phyloP scores from a whole-genome alignment of 305 asterid species.

The Rubia peregrina region DNA sequence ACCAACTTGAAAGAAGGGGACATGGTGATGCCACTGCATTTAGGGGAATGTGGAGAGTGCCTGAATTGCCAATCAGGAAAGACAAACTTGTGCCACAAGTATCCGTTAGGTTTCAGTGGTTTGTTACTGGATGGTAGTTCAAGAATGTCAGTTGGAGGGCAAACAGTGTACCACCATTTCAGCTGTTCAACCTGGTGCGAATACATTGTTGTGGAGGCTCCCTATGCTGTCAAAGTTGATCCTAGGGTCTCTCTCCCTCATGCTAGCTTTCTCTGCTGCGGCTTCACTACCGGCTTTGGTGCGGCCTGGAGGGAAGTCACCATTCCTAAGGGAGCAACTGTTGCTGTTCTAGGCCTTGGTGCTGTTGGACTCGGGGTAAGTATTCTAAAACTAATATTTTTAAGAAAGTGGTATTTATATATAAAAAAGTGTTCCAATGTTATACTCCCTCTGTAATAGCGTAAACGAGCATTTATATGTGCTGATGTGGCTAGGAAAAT shows the following conservation, averaged over 20 bases:
- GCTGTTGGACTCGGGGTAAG: conserved; percentile 36
- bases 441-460: too few species aligned
- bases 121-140: conserved; percentile 55
- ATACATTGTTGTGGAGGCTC: conserved; percentile 48
- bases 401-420: too few species aligned
- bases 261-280: conserved; percentile 72
- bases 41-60: conserved; percentile 72
- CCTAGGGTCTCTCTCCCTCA: conserved; percentile 55
- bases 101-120: conserved; percentile 43
- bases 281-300: conserved; percentile 77
- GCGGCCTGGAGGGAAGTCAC: conserved; percentile 44
- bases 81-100: conserved; percentile 62
- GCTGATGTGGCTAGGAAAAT: too few species aligned
- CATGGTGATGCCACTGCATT: conserved; percentile 53
- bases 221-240: conserved; percentile 57
- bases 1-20: conserved; percentile 46
- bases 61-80: conserved; percentile 54
- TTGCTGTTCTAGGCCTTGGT: conserved; percentile 83
- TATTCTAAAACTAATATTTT: too few species aligned
- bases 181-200: conserved; percentile 83
- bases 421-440: too few species aligned
- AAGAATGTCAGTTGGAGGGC: conserved; percentile 54
- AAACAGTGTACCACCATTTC: conserved; percentile 41
- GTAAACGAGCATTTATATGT: too few species aligned
- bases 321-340: conserved; percentile 50